These are phyloP conservation scores for Besnoitia besnoiti DNA, from an alignment of 169 alveolate genomes.

Conservation along the genomic window DNA sequence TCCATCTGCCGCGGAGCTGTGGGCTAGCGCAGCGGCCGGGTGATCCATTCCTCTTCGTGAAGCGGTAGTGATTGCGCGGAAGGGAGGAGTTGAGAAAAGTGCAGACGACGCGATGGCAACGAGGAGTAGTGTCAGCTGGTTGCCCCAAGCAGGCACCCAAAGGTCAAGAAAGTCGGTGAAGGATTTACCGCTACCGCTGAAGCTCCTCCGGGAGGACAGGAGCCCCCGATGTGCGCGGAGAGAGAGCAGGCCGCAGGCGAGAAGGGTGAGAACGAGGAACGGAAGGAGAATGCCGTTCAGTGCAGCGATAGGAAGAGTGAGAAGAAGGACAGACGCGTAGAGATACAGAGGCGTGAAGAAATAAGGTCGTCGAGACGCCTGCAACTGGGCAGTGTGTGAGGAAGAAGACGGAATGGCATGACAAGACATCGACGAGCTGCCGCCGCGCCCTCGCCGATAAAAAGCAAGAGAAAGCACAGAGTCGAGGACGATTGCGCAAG, in stretches of 20 bases:
- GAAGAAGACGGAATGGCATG: not conserved
- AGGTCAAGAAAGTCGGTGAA: not conserved
- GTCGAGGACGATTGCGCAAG: not conserved
- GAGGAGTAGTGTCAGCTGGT: not conserved
- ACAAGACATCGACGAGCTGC: not conserved
- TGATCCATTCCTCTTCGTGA: too few relatives aligned
- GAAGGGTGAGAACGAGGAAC: not conserved
- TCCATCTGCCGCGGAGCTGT: too few relatives aligned
- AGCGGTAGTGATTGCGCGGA: too few relatives aligned
- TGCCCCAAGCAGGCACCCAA: not conserved
- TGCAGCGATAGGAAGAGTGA: not conserved
- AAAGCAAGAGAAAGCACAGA: not conserved
- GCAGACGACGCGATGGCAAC: not conserved
- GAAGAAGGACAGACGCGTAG: constrained; percentile 10
- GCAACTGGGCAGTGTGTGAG: not conserved
- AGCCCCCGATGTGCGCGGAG: not conserved
- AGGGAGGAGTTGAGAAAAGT: not conserved
- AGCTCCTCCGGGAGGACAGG: not conserved
- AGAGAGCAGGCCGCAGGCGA: not conserved
- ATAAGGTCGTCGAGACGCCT: not conserved
- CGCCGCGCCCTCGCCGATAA: not conserved
- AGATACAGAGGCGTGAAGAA: not conserved
- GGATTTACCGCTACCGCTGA: constrained; percentile 32
- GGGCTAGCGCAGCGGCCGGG: too few relatives aligned
- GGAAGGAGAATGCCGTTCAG: not conserved